Base-by-base conservation (phyloP, 345 rosid genomes). In the Triadica sebifera region DNA sequence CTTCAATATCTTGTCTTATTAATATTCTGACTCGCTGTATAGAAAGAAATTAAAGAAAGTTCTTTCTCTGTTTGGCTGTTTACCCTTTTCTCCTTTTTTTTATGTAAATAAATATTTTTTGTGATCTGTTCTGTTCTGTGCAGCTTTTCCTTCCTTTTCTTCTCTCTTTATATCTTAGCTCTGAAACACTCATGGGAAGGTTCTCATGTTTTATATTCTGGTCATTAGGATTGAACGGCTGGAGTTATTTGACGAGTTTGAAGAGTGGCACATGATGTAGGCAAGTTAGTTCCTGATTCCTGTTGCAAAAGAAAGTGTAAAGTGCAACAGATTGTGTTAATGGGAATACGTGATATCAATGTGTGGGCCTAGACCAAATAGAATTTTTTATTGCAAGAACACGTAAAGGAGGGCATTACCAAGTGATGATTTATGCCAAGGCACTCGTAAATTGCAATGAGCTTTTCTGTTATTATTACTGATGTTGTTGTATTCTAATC, bases 261-360 rank as follows among this genome's bases (percentile, higher is more conserved):
- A 95, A 83, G 97, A 95, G 81, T 95, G 99, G 98, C 85, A 90
- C 81, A 90, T 93, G 99, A 95, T 95, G 99, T 96, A 95, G 98
- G 98, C 85, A 88, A 84, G 94, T 85, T 70, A 73, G 60, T 53
- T 67, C 67, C 51, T 49, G n/a, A 6, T 72, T 58, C 57, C 75
- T 55, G 5, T 60, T 60, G 20, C 38, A 74, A 41, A 67, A 65
- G 55, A 78, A 38, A 50, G 70, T 69, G 63, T 37, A 34, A 65
- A 57, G 17, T 52, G 58, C 29, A 57, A 16, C 51, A 38, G 69
- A 38, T 55, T 79, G 12, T 29, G 43, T 34, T 38, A 29, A 46
- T 61, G 37, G 74, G 45, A 70, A 60, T 56, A 63, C 24, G 24
- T 41, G 58, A 53, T 38, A 34, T 71, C 39, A 22, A 43, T 25